A percentile compares a stretch with the other conserved stretches of the same genome.
Evolutionary conservation across 1,139 yeast genomes (phyloP).

Genomic region (Hansenula sp.): DNA sequence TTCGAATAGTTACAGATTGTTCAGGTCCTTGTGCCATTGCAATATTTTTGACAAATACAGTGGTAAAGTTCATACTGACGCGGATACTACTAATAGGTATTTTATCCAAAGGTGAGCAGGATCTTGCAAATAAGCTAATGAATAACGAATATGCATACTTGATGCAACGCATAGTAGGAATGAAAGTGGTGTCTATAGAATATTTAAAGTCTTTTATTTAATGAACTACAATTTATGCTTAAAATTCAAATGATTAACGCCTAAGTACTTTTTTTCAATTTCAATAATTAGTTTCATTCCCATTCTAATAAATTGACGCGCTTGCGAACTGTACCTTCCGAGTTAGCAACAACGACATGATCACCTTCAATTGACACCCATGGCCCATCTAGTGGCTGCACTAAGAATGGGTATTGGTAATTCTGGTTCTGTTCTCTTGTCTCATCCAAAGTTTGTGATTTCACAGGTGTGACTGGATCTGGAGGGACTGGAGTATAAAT

Average conservation of each 20-base stretch:
- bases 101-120: slow-evolving; percentile 14
- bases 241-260: not conserved
- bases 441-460: slow-evolving; percentile 53
- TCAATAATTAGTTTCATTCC: slow-evolving; percentile 27
- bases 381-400: slow-evolving; percentile 74
- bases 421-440: slow-evolving; percentile 56
- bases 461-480: not conserved
- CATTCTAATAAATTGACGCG: slow-evolving; percentile 44
- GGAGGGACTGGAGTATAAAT: slow-evolving; percentile 11
- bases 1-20: slow-evolving; percentile 47
- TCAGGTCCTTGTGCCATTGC: slow-evolving; percentile 33
- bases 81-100: slow-evolving; percentile 22
- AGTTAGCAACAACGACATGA: slow-evolving; percentile 55
- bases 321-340: slow-evolving; percentile 52
- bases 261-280: not conserved
- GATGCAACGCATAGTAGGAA: not conserved
- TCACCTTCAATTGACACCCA: slow-evolving; percentile 66
- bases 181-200: not conserved
- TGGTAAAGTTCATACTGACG: slow-evolving; percentile 21
- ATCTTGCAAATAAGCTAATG: not conserved
- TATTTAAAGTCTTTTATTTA: not conserved
- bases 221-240: too few relatives aligned
- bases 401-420: slow-evolving; percentile 69
- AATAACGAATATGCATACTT: not conserved
- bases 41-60: slow-evolving; percentile 21